phyloP scores from a whole-genome alignment of 257 asterid species.

The Solanum medicagineum region DNA sequence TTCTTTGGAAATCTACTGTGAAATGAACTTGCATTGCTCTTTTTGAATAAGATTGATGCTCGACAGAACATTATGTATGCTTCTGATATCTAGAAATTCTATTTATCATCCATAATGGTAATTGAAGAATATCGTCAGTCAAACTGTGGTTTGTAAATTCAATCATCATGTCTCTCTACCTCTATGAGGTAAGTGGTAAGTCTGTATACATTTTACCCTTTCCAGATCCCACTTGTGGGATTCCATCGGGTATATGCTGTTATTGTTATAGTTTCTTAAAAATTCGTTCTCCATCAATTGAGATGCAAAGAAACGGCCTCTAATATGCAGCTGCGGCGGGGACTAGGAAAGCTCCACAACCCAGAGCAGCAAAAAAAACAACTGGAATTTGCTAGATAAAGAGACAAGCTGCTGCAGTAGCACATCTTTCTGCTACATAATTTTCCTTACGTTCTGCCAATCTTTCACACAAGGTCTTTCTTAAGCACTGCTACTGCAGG shows the following conservation, averaged over 20 bases:
- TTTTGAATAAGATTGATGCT: background rate
- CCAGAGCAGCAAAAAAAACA: background rate
- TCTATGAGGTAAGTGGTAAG: too few relatives aligned
- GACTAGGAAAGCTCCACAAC: background rate
- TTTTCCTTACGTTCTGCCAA: constrained; percentile 33
- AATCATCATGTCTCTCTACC: too few relatives aligned
- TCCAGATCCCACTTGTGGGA: too few relatives aligned
- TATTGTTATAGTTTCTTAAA: too few relatives aligned
- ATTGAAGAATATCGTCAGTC: background rate
- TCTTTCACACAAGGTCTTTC: constrained; percentile 11
- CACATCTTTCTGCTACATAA: constrained; percentile 27
- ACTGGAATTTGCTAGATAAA: background rate
- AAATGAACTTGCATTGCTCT: background rate
- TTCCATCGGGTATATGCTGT: too few relatives aligned
- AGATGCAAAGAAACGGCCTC: too few relatives aligned
- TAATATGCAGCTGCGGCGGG: background rate
- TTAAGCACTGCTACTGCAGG: background rate
- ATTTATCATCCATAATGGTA: background rate
- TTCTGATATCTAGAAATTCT: background rate
- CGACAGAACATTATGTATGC: background rate
- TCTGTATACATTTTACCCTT: too few relatives aligned
- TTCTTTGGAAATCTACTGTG: background rate
- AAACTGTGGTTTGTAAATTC: background rate
- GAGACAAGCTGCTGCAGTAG: background rate
- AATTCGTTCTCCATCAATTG: too few relatives aligned